Evolutionary conservation across 352 stramenopile genomes (phyloP).

Genomic region (Phytophthora chlamydospora): DNA sequence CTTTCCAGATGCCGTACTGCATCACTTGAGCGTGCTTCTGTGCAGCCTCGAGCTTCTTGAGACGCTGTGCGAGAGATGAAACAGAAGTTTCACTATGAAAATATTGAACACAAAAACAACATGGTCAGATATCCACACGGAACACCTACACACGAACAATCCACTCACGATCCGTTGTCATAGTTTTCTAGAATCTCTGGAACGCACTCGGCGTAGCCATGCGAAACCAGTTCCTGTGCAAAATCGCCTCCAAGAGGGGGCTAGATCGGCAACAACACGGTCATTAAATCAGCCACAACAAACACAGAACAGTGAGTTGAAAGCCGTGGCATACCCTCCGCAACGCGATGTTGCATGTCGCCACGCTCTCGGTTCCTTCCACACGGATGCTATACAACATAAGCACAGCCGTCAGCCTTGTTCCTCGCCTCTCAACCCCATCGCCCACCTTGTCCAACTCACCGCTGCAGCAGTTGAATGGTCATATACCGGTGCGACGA

Average conservation of each 20-base stretch:
- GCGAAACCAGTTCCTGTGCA: constrained; percentile 62
- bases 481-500: constrained; percentile 70
- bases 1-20: constrained; percentile 83
- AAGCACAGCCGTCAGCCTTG: constrained; percentile 6
- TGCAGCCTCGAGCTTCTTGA: constrained; percentile 56
- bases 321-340: constrained; percentile 40
- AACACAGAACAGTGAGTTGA: background rate
- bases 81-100: constrained; percentile 23
- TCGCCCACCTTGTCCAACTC: constrained; percentile 10
- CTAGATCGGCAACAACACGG: constrained; percentile 26
- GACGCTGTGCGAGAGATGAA: constrained; percentile 42
- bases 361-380: constrained; percentile 40
- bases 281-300: background rate
- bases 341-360: constrained; percentile 61
- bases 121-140: background rate
- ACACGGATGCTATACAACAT: constrained; percentile 24
- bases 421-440: background rate
- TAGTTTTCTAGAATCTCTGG: constrained; percentile 67
- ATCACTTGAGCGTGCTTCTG: constrained; percentile 78
- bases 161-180: constrained; percentile 61
- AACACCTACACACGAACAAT: background rate
- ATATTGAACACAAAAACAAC: background rate
- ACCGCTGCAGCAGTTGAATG: constrained; percentile 66
- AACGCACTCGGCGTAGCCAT: constrained; percentile 66
- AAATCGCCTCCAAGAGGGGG: constrained; percentile 59